phyloP scores from a whole-genome alignment of 371 early-diverging fungal species.

The Mortierella sp. region DNA sequence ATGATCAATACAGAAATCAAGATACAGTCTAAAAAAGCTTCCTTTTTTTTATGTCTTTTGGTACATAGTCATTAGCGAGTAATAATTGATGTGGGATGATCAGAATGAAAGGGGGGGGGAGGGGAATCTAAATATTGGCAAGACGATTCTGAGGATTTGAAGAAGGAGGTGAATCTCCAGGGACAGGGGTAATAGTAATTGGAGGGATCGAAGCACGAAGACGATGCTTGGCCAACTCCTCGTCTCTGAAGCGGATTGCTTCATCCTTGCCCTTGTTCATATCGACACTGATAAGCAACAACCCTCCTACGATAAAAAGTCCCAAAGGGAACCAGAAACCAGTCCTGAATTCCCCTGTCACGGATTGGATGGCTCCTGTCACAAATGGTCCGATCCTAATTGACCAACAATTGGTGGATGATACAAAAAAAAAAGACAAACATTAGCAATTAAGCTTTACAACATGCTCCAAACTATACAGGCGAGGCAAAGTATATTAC shows the following conservation, averaged over 20 bases:
- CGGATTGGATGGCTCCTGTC: conserved; percentile 62
- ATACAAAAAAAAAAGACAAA: background rate
- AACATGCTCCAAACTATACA: too few relatives aligned
- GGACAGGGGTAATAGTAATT: conserved; percentile 18
- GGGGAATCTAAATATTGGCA: too few relatives aligned
- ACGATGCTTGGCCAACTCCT: conserved; percentile 8
- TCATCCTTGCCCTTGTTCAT: conserved; percentile 65
- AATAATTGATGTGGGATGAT: too few relatives aligned
- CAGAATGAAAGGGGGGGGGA: too few relatives aligned
- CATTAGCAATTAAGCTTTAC: too few relatives aligned
- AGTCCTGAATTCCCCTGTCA: conserved; percentile 61
- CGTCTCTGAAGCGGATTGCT: conserved; percentile 16
- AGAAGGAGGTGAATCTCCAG: too few relatives aligned
- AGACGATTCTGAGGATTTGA: too few relatives aligned
- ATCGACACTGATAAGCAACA: conserved; percentile 60
- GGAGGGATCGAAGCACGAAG: conserved; percentile 20
- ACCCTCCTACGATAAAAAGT: conserved; percentile 56
- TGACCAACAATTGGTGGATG: too few relatives aligned
- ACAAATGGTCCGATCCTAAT: conserved; percentile 67
- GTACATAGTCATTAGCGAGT: too few relatives aligned
- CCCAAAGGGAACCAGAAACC: conserved; percentile 68
- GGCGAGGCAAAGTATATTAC: conserved; percentile 14
- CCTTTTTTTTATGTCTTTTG: background rate
- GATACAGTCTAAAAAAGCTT: too few relatives aligned
- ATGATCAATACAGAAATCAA: too few relatives aligned